Base-by-base conservation (phyloP, 371 early-diverging fungal species). In the Mycotypha africana region DNA sequence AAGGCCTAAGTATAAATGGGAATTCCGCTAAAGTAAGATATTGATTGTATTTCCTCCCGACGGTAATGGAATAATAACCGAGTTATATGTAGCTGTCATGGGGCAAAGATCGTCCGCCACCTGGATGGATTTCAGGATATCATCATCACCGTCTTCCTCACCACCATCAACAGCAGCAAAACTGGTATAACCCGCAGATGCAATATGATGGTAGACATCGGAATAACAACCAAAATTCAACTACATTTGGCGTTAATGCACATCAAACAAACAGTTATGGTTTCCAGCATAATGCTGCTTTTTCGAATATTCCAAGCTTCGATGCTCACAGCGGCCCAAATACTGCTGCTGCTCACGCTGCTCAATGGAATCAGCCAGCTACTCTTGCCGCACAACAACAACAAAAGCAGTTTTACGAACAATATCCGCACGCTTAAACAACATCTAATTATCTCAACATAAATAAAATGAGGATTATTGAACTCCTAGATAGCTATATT, bases 61-160 rank as follows among this genome's bases (percentile, higher is more conserved):
- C n/a, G 7, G 3, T 10, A 10, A 22, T 9, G 20, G 17, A 17
- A 24, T 26, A 15, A 40, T 39, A 12, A n/a, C 11, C 5, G 2
- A 20, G 7, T 19, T 15, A 4, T 20, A 0, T 12, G 0, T 38
- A 58, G 83, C 75, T 89, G 49, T 89, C 91, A 24, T 93, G 93
- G 93, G 93, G 92, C 45, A 89, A 89, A 64, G 92, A 91, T 45
- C 76, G 89, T 24, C 69, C 68, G 12, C 58, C 58, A 26, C 53
- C 48, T 34, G 51, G 51, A 1, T 56, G 57, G 57, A n/a, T n/a
- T n/a, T n/a, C n/a, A n/a, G n/a, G n/a, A n/a, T n/a, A n/a, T n/a
- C n/a, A n/a, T n/a, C n/a, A n/a, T n/a, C 57, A 58, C 45, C 48
- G 42, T 19, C 53, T 53, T 26, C 45, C 45, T 38, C 53, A 53